Conservation (phyloP, 2,329 filamentous ascomycete genomes). For the Phialophora chinensis region DNA sequence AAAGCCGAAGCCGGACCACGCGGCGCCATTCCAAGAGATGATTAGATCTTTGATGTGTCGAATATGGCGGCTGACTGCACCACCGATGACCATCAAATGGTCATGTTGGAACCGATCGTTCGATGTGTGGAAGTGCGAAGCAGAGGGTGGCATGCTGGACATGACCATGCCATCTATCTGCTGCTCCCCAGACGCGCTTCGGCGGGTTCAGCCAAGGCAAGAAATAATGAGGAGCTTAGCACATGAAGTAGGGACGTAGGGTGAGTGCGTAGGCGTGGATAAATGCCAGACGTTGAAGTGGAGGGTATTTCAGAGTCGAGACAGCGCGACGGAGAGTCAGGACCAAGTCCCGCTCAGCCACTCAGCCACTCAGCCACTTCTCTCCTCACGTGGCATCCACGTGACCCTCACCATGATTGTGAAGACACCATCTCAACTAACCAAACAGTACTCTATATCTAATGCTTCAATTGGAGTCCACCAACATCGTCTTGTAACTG, state of each 20-base stretch:
- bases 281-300: background rate
- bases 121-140: background rate
- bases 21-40: constrained; percentile 41
- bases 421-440: too few species aligned
- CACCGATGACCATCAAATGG: background rate
- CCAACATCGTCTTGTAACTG: too few species aligned
- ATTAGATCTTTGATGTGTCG: background rate
- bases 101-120: background rate
- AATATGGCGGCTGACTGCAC: background rate
- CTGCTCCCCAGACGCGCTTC: background rate
- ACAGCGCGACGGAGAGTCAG: too few species aligned
- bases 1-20: constrained; percentile 63
- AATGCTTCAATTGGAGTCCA: too few species aligned
- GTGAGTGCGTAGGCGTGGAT: too few species aligned
- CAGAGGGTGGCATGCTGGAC: constrained; percentile 6
- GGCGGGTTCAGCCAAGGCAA: background rate
- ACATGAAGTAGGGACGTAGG: background rate
- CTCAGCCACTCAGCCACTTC: too few species aligned
- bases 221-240: background rate
- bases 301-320: background rate
- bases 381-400: too few species aligned
- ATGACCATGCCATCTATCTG: background rate
- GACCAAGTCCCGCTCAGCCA: too few species aligned
- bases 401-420: too few species aligned
- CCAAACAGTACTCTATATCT: too few species aligned